Evolutionary conservation across 2,329 filamentous ascomycete species (phyloP).

Genomic region (Aspergillus neotritici): DNA sequence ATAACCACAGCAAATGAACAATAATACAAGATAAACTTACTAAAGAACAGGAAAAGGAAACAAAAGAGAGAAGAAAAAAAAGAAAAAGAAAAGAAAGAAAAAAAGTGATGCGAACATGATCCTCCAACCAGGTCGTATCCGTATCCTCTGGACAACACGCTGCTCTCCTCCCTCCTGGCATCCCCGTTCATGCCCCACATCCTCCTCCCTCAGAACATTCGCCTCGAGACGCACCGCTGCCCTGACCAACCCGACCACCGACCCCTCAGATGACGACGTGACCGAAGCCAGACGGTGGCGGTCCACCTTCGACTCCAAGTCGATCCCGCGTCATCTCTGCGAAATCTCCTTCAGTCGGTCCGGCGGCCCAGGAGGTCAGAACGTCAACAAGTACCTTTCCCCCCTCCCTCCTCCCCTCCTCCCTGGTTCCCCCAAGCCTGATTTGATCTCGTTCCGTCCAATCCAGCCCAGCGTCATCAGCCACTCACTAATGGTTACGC

Average conservation of each 20-base stretch:
- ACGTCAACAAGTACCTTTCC: conserved; percentile 59
- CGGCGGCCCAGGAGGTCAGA: conserved; percentile 61
- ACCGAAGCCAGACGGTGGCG: conserved; percentile 53
- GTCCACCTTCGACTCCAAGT: conserved; percentile 46
- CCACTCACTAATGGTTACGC: conserved; percentile 5
- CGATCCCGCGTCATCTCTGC: conserved; percentile 52
- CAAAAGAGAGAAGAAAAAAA: not conserved
- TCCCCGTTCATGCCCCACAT: conserved; percentile 7
- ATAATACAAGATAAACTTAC: not conserved
- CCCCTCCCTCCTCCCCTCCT: conserved; percentile 1
- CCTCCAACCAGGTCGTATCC: no score
- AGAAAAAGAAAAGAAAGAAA: not conserved
- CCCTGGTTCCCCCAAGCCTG: not conserved
- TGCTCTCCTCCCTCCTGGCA: conserved; percentile 6
- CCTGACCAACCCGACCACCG: not conserved
- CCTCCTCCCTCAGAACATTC: conserved; percentile 20
- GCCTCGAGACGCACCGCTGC: conserved; percentile 21
- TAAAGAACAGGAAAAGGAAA: not conserved
- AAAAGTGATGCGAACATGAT: not conserved
- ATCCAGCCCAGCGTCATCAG: no score
- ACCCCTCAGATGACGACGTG: conserved; percentile 28
- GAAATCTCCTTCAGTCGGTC: conserved; percentile 59
- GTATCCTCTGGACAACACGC: no score
- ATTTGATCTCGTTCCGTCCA: not conserved
- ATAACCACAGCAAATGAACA: not conserved